Evolutionary conservation across 2,329 filamentous ascomycete genomes (phyloP).

Genomic region (Coniochaeta pulveracea): DNA sequence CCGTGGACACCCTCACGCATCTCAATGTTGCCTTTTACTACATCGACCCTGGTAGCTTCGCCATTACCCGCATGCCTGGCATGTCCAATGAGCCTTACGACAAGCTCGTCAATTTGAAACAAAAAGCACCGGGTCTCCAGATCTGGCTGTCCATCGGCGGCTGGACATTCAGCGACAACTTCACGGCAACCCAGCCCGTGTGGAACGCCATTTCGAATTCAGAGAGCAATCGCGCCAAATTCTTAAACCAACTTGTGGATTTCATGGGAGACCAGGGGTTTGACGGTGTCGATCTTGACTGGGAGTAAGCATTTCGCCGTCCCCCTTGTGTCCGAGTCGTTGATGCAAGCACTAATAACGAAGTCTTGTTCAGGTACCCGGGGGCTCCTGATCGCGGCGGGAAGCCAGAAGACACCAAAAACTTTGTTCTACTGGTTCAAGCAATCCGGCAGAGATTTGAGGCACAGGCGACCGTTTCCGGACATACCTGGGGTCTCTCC

Average conservation of each 20-base stretch:
- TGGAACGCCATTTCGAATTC: slow-evolving; percentile 6
- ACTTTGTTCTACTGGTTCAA: slow-evolving; percentile 22
- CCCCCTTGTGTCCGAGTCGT: too few species aligned
- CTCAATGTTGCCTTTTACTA: slow-evolving; percentile 21
- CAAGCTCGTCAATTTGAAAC: slow-evolving; percentile 20
- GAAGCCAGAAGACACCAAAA: slow-evolving; percentile 8
- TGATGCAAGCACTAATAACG: too few species aligned
- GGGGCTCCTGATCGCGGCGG: slow-evolving; percentile 12
- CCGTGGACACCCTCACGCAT: slow-evolving; percentile 13
- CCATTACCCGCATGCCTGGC: slow-evolving; percentile 19
- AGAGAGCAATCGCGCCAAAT: slow-evolving; percentile 8
- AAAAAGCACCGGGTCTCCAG: slow-evolving; percentile 15
- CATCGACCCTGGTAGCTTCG: slow-evolving; percentile 18
- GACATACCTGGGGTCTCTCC: slow-evolving; percentile 4
- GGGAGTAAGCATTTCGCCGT: too few species aligned
- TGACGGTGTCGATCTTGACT: slow-evolving; percentile 14
- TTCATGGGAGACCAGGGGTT: slow-evolving; percentile 13
- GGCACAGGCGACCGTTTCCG: too few species aligned
- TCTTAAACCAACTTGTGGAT: slow-evolving; percentile 7
- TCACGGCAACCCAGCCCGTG: slow-evolving; percentile 6
- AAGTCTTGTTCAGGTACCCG: too few species aligned
- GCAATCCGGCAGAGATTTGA: slow-evolving; percentile 20
- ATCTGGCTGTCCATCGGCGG: slow-evolving; percentile 27
- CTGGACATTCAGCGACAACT: slow-evolving; percentile 25
- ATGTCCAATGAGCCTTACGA: slow-evolving; percentile 10